Conservation (phyloP, 2,329 filamentous ascomycete species). For the Pseudogymnoascus sp. region DNA sequence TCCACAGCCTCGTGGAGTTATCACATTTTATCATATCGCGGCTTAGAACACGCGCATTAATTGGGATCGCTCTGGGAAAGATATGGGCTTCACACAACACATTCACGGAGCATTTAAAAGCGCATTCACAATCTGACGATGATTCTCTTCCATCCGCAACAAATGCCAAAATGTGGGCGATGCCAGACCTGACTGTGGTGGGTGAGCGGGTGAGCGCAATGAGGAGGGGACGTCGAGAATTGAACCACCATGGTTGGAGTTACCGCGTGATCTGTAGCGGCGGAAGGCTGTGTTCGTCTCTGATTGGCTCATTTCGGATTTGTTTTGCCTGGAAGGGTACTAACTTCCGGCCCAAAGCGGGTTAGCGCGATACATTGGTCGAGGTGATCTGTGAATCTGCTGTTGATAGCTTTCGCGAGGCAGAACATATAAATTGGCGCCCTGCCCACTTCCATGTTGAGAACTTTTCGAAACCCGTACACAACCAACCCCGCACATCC, state of each 20-base stretch:
- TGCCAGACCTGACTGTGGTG: background rate
- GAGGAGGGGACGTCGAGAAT: constrained; percentile 5
- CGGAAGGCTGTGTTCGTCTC: background rate
- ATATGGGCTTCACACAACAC: background rate
- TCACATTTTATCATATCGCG: constrained; percentile 9
- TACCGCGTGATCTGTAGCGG: constrained; percentile 8
- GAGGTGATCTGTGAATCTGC: constrained; percentile 9
- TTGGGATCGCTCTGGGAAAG: background rate
- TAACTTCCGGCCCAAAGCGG: background rate
- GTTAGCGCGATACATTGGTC: background rate
- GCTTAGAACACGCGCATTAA: background rate
- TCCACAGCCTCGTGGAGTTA: constrained; percentile 4
- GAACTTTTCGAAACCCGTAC: constrained; percentile 9
- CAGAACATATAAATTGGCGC: constrained; percentile 6
- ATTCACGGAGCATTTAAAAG: background rate
- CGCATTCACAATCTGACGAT: background rate
- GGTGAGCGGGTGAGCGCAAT: constrained; percentile 1
- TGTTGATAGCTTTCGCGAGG: constrained; percentile 4
- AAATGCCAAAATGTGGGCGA: constrained; percentile 4
- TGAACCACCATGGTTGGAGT: background rate
- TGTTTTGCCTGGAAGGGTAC: background rate
- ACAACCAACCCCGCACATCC: constrained; percentile 7
- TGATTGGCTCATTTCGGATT: background rate
- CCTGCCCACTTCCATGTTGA: constrained; percentile 8
- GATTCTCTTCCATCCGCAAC: background rate